Conservation (phyloP, 1,284 basidiomycete genomes). For the Bondarzewia mesenterica region DNA sequence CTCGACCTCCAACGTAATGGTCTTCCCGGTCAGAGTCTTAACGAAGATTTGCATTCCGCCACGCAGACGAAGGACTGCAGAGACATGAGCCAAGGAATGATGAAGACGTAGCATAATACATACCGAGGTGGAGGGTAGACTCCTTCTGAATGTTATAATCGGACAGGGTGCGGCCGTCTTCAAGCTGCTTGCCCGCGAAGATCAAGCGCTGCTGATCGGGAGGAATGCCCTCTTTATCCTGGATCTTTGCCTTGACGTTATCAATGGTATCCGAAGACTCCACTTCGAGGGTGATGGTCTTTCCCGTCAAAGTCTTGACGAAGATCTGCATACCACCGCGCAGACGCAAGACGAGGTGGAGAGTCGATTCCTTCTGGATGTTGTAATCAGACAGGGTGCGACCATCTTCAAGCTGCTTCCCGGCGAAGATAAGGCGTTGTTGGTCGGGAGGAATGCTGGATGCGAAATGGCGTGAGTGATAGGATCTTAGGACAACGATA, state of each 20-base stretch:
- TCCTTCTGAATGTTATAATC: conserved; percentile 78
- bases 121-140: conserved; percentile 57
- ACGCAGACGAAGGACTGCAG: conserved; percentile 69
- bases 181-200: conserved; percentile 82
- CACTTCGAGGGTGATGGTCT: conserved; percentile 97
- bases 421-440: conserved; percentile 96
- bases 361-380: conserved; percentile 73
- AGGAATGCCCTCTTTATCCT: conserved; percentile 78
- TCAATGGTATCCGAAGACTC: conserved; percentile 97
- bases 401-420: conserved; percentile 82
- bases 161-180: conserved; percentile 77
- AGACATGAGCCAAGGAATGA: conserved; percentile 17
- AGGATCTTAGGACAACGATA: background rate
- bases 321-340: conserved; percentile 90
- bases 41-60: conserved; percentile 76
- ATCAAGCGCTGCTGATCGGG: conserved; percentile 77
- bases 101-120: conserved; percentile 7
- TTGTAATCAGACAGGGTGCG: conserved; percentile 81
- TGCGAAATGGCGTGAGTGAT: background rate
- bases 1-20: conserved; percentile 75
- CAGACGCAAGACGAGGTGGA: conserved; percentile 80
- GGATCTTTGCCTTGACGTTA: conserved; percentile 91
- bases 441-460: conserved; percentile 88
- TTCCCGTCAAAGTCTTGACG: conserved; percentile 85
- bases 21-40: conserved; percentile 71